Base-by-base conservation (phyloP, 1,284 basidiomycete genomes). In the Cronartium quercuum region DNA sequence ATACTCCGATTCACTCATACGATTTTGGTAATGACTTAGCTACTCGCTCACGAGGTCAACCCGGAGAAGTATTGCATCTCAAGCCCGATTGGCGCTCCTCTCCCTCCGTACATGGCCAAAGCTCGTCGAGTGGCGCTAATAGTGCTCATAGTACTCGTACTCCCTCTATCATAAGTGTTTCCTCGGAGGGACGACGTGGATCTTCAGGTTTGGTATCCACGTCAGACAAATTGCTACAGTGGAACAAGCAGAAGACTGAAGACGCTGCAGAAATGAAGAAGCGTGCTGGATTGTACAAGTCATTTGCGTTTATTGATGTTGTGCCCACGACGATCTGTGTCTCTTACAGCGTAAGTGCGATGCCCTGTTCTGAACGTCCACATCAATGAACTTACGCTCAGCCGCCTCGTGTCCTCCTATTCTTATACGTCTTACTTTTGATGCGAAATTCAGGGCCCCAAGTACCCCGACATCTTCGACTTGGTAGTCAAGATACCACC, bases 261-360 rank as follows among this genome's bases (percentile, higher is more conserved):
- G 73, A 75, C 41, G 73, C 73, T 21, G 66, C 42, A 47, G 73
- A 75, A 57, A 75, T 75, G 73, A 75, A 75, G 40, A 75, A 63
- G 55, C 65, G 66, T 51, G 73, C 73, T 64, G 40, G 66, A 40
- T 29, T 68, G 37, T 75, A 75, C 37, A 75, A 75, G 58, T 75
- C 73, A 9, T 75, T 75, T 55, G 41, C 66, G 38, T 75, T 75
- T 47, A 75, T 75, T 64, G 73, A 75, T 47, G 73, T 75, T 35
- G 66, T 51, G 63, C 73, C 73, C 21, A 75, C 73, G 47, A 64
- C 60, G 29, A 41, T 75, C 6, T 75, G 73, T 42, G 73, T 75
- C 9, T 75, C 73, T 24, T 68, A 75, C 44, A 75, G 73, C 29
- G 73, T 75, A 64, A 75, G 73, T 15, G 10, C 37, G 40, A 24